Evolutionary conservation across 1,284 basidiomycete species (phyloP).

Genomic region (Microbotryum intermedium): DNA sequence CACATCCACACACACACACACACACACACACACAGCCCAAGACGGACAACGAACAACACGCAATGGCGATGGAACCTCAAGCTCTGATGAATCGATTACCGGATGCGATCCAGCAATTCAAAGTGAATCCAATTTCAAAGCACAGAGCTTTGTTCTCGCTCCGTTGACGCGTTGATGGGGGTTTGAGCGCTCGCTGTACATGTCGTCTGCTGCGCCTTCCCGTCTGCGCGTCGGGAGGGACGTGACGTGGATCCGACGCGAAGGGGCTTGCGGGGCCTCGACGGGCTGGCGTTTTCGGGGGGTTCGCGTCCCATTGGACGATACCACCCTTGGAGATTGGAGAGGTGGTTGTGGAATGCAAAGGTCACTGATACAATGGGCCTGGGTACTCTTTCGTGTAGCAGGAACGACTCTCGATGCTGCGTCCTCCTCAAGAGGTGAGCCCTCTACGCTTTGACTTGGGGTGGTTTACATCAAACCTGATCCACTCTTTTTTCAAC

Average conservation of each 20-base stretch:
- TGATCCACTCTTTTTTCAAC: neutral
- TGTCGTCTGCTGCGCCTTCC: too few species aligned
- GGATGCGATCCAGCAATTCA: neutral
- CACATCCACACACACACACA: neutral
- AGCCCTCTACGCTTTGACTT: neutral
- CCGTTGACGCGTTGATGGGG: neutral
- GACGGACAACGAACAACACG: neutral
- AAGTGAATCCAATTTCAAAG: neutral
- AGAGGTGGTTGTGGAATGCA: neutral
- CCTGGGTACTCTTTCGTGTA: neutral
- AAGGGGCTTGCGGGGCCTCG: too few species aligned
- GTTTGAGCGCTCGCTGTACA: too few species aligned
- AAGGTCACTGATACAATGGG: neutral
- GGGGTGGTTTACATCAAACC: too few species aligned
- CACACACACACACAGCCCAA: too few species aligned
- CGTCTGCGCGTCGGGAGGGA: too few species aligned
- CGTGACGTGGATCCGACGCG: too few species aligned
- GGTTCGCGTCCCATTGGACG: neutral
- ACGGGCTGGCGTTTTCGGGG: too few species aligned
- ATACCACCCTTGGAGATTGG: neutral
- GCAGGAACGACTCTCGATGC: constrained; percentile 1
- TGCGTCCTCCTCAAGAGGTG: constrained; percentile 8
- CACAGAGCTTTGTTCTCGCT: neutral
- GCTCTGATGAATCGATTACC: constrained; percentile 4
- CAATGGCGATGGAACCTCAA: constrained; percentile 6